phyloP scores from a whole-genome alignment of 306 rosid genomes.

The Inga oerstediana region DNA sequence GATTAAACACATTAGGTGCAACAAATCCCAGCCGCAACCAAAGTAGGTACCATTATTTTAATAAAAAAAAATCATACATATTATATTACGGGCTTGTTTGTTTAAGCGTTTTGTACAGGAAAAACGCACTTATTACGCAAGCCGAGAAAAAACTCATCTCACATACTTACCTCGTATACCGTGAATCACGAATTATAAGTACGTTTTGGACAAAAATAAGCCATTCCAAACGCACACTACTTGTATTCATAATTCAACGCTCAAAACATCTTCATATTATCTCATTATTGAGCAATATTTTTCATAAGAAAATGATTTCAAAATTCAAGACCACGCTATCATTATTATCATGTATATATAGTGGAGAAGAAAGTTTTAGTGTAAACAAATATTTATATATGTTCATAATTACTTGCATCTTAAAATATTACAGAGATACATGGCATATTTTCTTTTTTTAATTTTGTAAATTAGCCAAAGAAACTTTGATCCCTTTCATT shows the following conservation, averaged over 20 bases:
- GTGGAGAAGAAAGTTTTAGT: background rate
- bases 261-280: background rate
- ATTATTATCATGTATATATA: background rate
- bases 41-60: background rate
- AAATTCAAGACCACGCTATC: background rate
- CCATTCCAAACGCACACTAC: no score
- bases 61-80: background rate
- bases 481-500: background rate
- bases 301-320: background rate
- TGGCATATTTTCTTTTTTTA: background rate
- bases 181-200: no score
- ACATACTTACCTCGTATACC: no score
- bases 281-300: background rate
- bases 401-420: background rate
- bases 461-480: background rate
- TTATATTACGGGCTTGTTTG: no score
- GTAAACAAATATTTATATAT: background rate
- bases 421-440: background rate
- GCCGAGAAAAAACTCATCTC: no score
- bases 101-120: no score
- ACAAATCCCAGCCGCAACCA: background rate
- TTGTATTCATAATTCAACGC: background rate
- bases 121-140: no score
- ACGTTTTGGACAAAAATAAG: no score
- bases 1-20: conserved; percentile 3